Evolutionary conservation across 768 basidiomycete genomes (phyloP).

Genomic region (Rhizopogon vinicolor): DNA sequence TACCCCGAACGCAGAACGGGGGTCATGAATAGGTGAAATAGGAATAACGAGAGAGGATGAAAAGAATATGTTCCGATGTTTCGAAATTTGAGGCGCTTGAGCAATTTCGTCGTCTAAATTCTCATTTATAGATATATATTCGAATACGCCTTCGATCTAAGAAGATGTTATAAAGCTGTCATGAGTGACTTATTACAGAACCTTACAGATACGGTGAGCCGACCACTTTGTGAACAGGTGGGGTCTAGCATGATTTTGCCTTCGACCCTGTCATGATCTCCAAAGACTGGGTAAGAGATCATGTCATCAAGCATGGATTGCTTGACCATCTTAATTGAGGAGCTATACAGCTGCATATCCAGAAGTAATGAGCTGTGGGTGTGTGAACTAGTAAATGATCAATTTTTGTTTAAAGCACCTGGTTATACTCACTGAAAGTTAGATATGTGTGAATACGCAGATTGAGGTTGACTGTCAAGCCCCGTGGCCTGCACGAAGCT

Average conservation of each 20-base stretch:
- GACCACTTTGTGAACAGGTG: conserved; percentile 48
- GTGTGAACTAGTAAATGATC: conserved; percentile 6
- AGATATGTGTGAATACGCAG: conserved; percentile 40
- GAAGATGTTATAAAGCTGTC: conserved; percentile 3
- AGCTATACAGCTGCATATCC: conserved; percentile 59
- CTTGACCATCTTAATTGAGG: conserved; percentile 48
- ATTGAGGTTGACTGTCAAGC: conserved; percentile 9
- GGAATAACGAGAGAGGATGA: conserved; percentile 40
- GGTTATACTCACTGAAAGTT: conserved; percentile 40
- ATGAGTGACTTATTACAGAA: neutral
- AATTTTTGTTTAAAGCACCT: neutral
- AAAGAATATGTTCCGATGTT: conserved; percentile 44
- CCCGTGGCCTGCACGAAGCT: conserved; percentile 29
- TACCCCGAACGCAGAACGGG: conserved; percentile 32
- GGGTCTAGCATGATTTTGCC: conserved; percentile 58
- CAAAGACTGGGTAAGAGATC: conserved; percentile 46
- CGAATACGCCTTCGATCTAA: conserved; percentile 63
- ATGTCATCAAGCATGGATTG: conserved; percentile 18
- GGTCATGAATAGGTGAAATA: conserved; percentile 26
- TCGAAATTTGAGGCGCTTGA: conserved; percentile 18
- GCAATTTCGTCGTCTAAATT: conserved; percentile 14
- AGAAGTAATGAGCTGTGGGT: conserved; percentile 44
- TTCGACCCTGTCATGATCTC: conserved; percentile 53
- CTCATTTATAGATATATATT: conserved; percentile 31
- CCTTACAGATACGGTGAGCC: conserved; percentile 51